phyloP scores from a whole-genome alignment of 2,329 filamentous ascomycete species.

The Coniella lustricola region DNA sequence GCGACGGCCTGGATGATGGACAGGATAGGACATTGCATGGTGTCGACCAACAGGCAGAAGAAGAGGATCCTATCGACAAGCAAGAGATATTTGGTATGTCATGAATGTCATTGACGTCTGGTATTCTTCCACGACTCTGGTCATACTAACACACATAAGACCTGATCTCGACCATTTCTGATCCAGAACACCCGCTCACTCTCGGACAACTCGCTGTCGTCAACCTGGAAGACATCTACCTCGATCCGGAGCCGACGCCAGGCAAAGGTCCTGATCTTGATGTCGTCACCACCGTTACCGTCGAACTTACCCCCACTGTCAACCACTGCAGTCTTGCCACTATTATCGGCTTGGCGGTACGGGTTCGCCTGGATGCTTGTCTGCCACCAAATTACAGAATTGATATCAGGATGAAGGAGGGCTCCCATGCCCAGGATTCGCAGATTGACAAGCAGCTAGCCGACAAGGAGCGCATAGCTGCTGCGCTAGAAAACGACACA shows the following conservation, averaged over 20 bases:
- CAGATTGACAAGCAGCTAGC: slow-evolving; percentile 95
- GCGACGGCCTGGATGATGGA: slow-evolving; percentile 18
- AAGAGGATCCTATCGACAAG: slow-evolving; percentile 83
- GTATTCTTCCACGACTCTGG: slow-evolving; percentile 17
- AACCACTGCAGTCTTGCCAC: slow-evolving; percentile 95
- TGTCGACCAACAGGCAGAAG: slow-evolving; percentile 55
- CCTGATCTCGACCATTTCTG: slow-evolving; percentile 87
- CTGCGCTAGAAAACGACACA: slow-evolving; percentile 88
- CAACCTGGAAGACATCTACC: slow-evolving; percentile 87
- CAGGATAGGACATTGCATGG: slow-evolving; percentile 42
- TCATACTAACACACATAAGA: slow-evolving; percentile 50
- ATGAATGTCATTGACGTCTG: not conserved
- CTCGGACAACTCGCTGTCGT: slow-evolving; percentile 91
- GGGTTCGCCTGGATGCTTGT: slow-evolving; percentile 83
- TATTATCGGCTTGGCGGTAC: slow-evolving; percentile 88
- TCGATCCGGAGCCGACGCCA: slow-evolving; percentile 59
- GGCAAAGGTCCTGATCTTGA: slow-evolving; percentile 41
- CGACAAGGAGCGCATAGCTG: slow-evolving; percentile 94
- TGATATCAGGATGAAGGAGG: slow-evolving; percentile 90
- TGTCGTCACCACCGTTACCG: slow-evolving; percentile 65
- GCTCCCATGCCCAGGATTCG: slow-evolving; percentile 89
- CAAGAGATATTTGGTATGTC: slow-evolving; percentile 84
- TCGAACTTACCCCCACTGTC: slow-evolving; percentile 92
- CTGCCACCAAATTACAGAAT: slow-evolving; percentile 87
- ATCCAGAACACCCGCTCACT: slow-evolving; percentile 93